These are phyloP conservation scores for Cystobasidium tubakii DNA, from an alignment of 768 basidiomycete genomes.

Conservation along the genomic window DNA sequence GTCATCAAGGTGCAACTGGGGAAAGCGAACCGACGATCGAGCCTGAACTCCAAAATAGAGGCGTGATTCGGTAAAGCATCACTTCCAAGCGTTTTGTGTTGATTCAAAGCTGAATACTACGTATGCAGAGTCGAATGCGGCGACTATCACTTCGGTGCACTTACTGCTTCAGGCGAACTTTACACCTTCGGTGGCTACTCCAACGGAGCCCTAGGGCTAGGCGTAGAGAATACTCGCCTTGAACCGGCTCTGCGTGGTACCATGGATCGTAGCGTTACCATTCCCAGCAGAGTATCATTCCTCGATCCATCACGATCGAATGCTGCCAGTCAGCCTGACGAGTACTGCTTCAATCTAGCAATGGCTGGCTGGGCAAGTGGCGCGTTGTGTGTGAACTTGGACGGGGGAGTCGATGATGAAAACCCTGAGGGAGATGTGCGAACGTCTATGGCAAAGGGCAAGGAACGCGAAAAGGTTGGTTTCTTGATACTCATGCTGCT, in stretches of 20 bases:
- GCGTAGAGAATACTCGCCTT: conserved; percentile 23
- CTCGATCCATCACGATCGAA: neutral
- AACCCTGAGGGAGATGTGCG: conserved; percentile 5
- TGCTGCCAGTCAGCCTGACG: conserved; percentile 3
- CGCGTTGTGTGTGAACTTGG: conserved; percentile 21
- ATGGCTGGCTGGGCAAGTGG: conserved; percentile 22
- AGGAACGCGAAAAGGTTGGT: conserved; percentile 1
- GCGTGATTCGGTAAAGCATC: conserved; percentile 60
- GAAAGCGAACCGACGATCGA: conserved; percentile 59
- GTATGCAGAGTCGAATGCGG: conserved; percentile 69
- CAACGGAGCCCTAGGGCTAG: conserved; percentile 37
- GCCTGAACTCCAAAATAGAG: conserved; percentile 66
- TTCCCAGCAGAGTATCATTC: conserved; percentile 12
- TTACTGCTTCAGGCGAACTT: conserved; percentile 69
- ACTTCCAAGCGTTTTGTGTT: too few species aligned
- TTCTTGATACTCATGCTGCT: neutral
- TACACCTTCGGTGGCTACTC: conserved; percentile 65
- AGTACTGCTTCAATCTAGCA: conserved; percentile 31
- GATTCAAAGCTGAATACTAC: too few species aligned
- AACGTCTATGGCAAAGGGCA: neutral
- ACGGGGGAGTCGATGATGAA: neutral
- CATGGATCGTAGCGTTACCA: neutral
- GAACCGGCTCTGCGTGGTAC: neutral
- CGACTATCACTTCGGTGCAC: conserved; percentile 84
- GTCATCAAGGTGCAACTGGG: conserved; percentile 49